These are phyloP conservation scores for Capronia epimyces DNA, from an alignment of 2,329 filamentous ascomycete species.

Conservation along the genomic window DNA sequence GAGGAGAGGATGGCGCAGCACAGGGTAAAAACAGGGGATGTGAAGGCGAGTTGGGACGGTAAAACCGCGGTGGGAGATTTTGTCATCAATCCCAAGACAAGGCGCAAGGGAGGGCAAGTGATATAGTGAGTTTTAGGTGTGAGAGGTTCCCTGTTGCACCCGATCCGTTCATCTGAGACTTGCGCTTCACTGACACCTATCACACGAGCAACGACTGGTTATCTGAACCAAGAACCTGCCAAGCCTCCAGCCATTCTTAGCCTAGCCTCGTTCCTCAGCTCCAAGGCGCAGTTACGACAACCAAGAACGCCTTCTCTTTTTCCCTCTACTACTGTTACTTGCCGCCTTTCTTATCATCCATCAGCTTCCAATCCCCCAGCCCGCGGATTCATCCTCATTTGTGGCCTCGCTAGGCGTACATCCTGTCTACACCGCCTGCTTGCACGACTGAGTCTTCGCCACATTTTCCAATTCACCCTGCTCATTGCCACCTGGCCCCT, in stretches of 20 bases:
- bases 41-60: neutral
- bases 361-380: conserved; percentile 6
- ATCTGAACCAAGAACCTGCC: neutral
- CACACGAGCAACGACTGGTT: conserved; percentile 1
- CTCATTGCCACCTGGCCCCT: conserved; percentile 13
- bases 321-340: neutral
- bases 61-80: neutral
- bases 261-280: neutral
- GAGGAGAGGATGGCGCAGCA: conserved; percentile 12
- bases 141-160: neutral
- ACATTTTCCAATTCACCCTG: conserved; percentile 1
- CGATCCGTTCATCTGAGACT: neutral
- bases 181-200: neutral
- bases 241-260: conserved; percentile 3
- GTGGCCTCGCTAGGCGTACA: neutral
- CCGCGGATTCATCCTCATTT: conserved; percentile 5
- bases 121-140: conserved; percentile 4
- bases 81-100: conserved; percentile 1
- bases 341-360: conserved; percentile 3
- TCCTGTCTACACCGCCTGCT: neutral
- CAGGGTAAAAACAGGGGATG: neutral
- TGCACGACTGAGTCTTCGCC: neutral
- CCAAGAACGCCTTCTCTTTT: neutral
- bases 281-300: neutral
- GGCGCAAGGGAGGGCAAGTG: neutral